phyloP scores from a whole-genome alignment of 2,329 filamentous ascomycete species.

The Phyllosticta paracitricarpa region DNA sequence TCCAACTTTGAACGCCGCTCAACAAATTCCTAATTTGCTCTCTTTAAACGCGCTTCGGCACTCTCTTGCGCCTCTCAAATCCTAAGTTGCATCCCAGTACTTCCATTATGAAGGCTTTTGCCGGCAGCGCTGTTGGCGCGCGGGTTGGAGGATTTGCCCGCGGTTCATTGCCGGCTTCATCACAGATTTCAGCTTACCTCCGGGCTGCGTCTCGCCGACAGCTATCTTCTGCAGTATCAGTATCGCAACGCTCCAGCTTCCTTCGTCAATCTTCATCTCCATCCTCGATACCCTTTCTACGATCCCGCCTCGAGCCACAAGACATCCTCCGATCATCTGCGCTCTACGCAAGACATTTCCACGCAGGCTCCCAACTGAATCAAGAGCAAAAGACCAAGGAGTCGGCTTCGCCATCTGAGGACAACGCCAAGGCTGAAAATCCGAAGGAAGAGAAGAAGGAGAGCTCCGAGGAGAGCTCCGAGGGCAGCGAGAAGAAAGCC shows the following conservation, averaged over 20 bases:
- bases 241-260: slow-evolving; percentile 17
- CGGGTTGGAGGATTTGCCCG: slow-evolving; percentile 31
- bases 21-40: neutral
- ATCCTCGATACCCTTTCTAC: slow-evolving; percentile 26
- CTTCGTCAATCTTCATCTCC: slow-evolving; percentile 15
- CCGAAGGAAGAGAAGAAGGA: slow-evolving; percentile 29
- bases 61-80: neutral
- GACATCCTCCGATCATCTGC: slow-evolving; percentile 31
- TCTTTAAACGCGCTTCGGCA: neutral
- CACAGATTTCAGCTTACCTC: slow-evolving; percentile 31
- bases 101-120: slow-evolving; percentile 36
- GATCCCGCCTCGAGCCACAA: slow-evolving; percentile 33
- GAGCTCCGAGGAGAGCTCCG: slow-evolving; percentile 27
- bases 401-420: slow-evolving; percentile 9
- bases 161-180: slow-evolving; percentile 23
- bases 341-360: slow-evolving; percentile 35
- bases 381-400: slow-evolving; percentile 25
- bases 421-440: slow-evolving; percentile 24
- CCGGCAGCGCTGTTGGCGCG: slow-evolving; percentile 29
- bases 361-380: slow-evolving; percentile 26
- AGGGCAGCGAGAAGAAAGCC: slow-evolving; percentile 22
- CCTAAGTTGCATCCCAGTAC: neutral
- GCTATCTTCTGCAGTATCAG: slow-evolving; percentile 27
- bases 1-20: neutral
- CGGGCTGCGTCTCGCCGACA: slow-evolving; percentile 39